Evolutionary conservation across 176 grass and related monocot genomes (phyloP), one percentile per base, ranked within the genome.

Genomic region (Avena eriantha): DNA sequence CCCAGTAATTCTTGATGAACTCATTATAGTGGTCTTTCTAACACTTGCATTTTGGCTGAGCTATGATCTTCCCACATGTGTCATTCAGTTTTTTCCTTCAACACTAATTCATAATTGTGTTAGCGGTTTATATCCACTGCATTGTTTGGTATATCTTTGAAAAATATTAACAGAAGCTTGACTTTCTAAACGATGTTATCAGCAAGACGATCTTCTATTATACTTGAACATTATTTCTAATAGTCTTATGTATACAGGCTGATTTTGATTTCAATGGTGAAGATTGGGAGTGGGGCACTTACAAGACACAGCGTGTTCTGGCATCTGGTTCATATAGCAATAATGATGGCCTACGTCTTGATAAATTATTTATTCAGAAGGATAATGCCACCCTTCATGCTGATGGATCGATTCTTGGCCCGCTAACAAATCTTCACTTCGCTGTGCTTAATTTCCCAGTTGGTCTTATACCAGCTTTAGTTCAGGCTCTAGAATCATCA

Each of bases 351-450:
- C 58, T 98, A 68, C 92, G 92, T 61, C 88, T 98, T 77, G 96
- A 98, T 66, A 94, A 93, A 84, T 90, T 98, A 74, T 98, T 98
- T 92, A 98, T 98, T 67, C 97, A 98, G 86, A 98, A 98, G 87
- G 93, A 98, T 79, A 96, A 98, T 82, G 97, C 97, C 56, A 98
- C 97, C 58, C 90, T 98, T 84, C 97, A 98, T 89, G 97, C 94
- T 73, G 97, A 98, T 76, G 97, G 97, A 66, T 94, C 97, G 26
- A 83, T 98, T 79, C 92, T 98, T 54, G 97, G 97, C 14, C 88
- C 93, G 48, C 87, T 98, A 73, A 94, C 97, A 77, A 98, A 98
- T 93, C 97, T 98, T 88, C 97, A 98, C 82, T 98, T 98, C 84
- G 97, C 97, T 77, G 97, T 98, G 8, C 92, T 98, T 34, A 98